Base-by-base conservation (phyloP, 495 filamentous ascomycete genomes). In the Trichoderma virens region DNA sequence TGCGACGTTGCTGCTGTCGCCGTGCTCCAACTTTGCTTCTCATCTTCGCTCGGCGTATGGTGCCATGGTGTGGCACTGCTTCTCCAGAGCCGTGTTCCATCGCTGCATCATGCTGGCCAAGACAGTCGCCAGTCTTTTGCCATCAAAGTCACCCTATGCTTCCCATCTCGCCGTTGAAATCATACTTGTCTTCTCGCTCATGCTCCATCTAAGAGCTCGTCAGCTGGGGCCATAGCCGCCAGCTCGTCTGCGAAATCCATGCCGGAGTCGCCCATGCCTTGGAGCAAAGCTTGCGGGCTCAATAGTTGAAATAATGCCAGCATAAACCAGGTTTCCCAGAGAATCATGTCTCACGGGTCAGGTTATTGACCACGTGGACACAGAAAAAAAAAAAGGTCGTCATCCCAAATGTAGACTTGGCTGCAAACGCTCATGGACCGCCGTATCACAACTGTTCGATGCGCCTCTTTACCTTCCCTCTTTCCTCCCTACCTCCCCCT, bases 391-490 rank as follows among this genome's bases (percentile, higher is more conserved):
- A 30, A 27, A 30, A 18, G 16, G 41, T n/a, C 16, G 20, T 56
- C 51, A 56, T 30, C 25, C 51, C 43, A 47, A 56, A 27, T 56
- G 51, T 30, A 56, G 25, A 27, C 51, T 3, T 30, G 25, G 20
- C 51, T 56, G 51, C 28, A 30, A 56, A 30, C 51, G 51, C 51
- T 56, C 51, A 56, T 56, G 32, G 51, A 30, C 51, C 28, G 25
- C 51, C 51, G 13, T n/a, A 56, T 56, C 51, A 56, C 23, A 18
- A 16, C 51, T 56, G 51, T 27, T 23, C 51, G 7, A 28, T 56
- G 25, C 25, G 51, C 25, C 28, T 30, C 51, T 56, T 56, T 11
- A 30, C 5, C 51, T 30, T 27, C 23, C n/a, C 28, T 27, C 27
- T 27, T 30, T 56, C 28, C 41, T 45, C 41, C 43, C n/a, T n/a